Evolutionary conservation across 2,329 filamentous ascomycete genomes (phyloP).

Genomic region (Aureobasidium mangrovei): DNA sequence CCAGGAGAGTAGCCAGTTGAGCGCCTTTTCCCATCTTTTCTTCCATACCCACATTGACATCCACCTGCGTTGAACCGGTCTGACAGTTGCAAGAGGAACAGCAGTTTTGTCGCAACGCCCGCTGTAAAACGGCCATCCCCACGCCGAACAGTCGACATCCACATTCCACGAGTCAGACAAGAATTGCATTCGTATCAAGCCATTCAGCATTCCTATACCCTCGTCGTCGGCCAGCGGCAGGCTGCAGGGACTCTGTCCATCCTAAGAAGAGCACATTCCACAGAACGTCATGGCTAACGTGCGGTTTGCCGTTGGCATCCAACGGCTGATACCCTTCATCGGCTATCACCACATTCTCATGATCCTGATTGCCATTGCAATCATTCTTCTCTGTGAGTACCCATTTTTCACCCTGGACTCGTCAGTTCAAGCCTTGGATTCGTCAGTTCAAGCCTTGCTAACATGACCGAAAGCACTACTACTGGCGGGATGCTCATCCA

Average conservation of each 20-base stretch:
- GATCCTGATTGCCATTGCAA: constrained; percentile 88
- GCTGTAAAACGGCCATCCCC: not conserved
- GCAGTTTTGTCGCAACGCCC: no score
- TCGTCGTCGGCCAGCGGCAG: constrained; percentile 3
- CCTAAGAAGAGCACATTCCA: constrained; percentile 1
- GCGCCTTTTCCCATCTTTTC: not conserved
- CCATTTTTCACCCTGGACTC: not conserved
- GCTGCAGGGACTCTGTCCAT: not conserved
- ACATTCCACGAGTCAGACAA: not conserved
- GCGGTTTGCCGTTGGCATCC: constrained; percentile 43
- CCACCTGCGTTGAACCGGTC: not conserved
- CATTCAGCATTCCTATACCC: constrained; percentile 8
- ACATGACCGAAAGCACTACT: constrained; percentile 54
- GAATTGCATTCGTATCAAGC: not conserved
- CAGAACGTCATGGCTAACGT: constrained; percentile 36
- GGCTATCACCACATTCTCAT: constrained; percentile 84
- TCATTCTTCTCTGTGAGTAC: constrained; percentile 82
- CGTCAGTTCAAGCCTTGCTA: not conserved
- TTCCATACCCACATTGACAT: not conserved
- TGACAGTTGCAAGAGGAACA: no score
- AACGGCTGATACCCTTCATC: constrained; percentile 51
- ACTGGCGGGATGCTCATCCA: constrained; percentile 91
- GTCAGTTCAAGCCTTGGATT: not conserved
- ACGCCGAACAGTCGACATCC: not conserved
- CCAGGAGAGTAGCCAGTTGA: not conserved